A percentile compares a stretch with the other conserved stretches of the same genome.
Conservation (phyloP, 441 rosid species). For the Bocquillonia castaneifolia region DNA sequence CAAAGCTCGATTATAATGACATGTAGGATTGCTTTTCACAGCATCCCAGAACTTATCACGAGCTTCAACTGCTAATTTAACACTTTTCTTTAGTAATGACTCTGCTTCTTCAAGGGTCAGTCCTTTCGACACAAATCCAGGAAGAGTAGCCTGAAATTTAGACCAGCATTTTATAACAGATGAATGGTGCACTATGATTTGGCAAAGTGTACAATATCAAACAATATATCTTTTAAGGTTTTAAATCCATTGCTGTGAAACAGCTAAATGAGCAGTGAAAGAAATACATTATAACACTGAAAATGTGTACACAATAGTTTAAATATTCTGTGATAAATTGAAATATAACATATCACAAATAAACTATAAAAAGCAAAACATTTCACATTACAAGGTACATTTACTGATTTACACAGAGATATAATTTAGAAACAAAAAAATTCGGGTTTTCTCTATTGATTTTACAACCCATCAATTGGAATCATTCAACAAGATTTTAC, state of each 20-base stretch:
- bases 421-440: too few species aligned
- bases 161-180: background rate
- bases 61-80: conserved; percentile 65
- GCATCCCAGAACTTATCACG: conserved; percentile 80
- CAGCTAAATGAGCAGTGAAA: background rate
- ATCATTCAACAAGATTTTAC: too few species aligned
- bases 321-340: too few species aligned
- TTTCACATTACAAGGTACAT: background rate
- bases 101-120: conserved; percentile 65
- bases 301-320: too few species aligned
- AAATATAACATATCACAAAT: background rate
- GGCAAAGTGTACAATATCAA: background rate
- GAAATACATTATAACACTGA: background rate
- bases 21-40: conserved; percentile 33
- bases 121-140: conserved; percentile 76
- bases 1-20: conserved; percentile 54
- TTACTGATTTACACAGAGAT: too few species aligned
- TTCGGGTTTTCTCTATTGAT: too few species aligned
- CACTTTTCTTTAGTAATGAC: conserved; percentile 58
- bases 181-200: background rate
- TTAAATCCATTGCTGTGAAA: background rate
- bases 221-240: background rate
- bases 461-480: too few species aligned
- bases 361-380: background rate
- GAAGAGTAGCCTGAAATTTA: conserved; percentile 62